Evolutionary conservation across 1,284 basidiomycete genomes (phyloP), one percentile per base, ranked within the genome.

Genomic region (Fomitopsis pinicola): DNA sequence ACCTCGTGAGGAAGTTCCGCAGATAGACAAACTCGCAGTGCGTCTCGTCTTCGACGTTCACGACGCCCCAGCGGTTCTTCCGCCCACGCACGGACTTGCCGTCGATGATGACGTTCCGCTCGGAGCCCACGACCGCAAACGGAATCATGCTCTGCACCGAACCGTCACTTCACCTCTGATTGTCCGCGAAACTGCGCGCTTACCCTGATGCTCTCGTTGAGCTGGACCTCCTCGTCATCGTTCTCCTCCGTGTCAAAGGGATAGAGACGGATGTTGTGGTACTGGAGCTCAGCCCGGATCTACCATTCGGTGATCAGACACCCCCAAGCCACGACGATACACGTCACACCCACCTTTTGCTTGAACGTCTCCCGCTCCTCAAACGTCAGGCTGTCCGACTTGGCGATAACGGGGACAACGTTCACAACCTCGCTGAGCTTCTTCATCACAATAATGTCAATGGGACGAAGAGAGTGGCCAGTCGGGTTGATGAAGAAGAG

Each of bases 1-100:
- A 91, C 91, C 90, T 84, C 3, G 93, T 96, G 66, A 98, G 82
- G 84, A 98, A 98, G 85, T 99, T 97, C 70, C 97, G 86, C 66
- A 99, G 83, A 77, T 98, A 94, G 71, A 96, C 86, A 77, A 99
- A 99, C 80, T 99, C 97, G 88, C 97, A 99, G 80, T 99, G 97
- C 65, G 83, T 84, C 77, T 95, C 92, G 73, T 97, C 92, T 77
- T 99, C 97, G 63, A 98, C 95, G 72, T 98, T 98, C 75, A 99
- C 94, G 15, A 98, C 93, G 57, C 97, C 97, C 92, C 95, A 98
- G 59, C 95, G 89, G 80, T 96, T 98, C 85, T 96, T 97, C 71
- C 97, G 89, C 4, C 95, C 97, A 45, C 96, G 88, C 57, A 98
- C 95, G 30, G 94, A 83, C 80, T 95, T 96, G 71, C 97, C 97